phyloP scores from a whole-genome alignment of 768 basidiomycete genomes.

The Boletus rufocinnamomeus region DNA sequence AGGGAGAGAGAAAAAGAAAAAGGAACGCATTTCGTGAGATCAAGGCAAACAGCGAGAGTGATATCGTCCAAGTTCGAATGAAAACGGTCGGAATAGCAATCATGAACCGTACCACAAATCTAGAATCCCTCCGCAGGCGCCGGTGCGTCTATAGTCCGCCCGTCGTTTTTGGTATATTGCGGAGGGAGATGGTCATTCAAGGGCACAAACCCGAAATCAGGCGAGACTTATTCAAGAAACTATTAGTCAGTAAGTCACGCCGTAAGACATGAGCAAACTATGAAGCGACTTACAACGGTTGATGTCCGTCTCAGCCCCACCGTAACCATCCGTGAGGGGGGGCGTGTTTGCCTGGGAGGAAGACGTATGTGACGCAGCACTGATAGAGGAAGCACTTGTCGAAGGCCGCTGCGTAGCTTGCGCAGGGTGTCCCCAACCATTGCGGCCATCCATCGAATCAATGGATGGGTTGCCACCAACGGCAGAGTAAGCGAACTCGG shows the following conservation, averaged over 20 bases:
- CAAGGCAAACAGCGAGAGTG: conserved; percentile 29
- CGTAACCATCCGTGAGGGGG: conserved; percentile 65
- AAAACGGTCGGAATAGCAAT: conserved; percentile 33
- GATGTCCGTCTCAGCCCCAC: conserved; percentile 68
- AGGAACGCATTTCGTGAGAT: conserved; percentile 38
- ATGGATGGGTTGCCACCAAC: conserved; percentile 46
- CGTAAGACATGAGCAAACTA: conserved; percentile 31
- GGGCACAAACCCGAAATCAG: conserved; percentile 82
- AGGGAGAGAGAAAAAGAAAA: conserved; percentile 14
- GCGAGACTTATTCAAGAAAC: conserved; percentile 60
- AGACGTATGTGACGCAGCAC: conserved; percentile 72
- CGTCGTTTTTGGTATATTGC: conserved; percentile 58
- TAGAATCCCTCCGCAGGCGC: conserved; percentile 30
- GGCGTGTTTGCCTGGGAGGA: conserved; percentile 83
- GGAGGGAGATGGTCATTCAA: conserved; percentile 77
- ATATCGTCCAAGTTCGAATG: conserved; percentile 36
- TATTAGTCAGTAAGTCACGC: conserved; percentile 49
- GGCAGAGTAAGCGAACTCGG: conserved; percentile 82
- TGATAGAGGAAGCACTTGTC: conserved; percentile 70
- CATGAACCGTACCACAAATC: conserved; percentile 32
- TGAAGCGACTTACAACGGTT: conserved; percentile 72
- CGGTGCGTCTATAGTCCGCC: conserved; percentile 48
- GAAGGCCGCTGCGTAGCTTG: conserved; percentile 60
- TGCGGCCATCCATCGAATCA: conserved; percentile 40
- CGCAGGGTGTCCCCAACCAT: conserved; percentile 44